Evolutionary conservation across 768 basidiomycete genomes (phyloP), one percentile per base, ranked within the genome.

Genomic region (Macrocybe gigantea): DNA sequence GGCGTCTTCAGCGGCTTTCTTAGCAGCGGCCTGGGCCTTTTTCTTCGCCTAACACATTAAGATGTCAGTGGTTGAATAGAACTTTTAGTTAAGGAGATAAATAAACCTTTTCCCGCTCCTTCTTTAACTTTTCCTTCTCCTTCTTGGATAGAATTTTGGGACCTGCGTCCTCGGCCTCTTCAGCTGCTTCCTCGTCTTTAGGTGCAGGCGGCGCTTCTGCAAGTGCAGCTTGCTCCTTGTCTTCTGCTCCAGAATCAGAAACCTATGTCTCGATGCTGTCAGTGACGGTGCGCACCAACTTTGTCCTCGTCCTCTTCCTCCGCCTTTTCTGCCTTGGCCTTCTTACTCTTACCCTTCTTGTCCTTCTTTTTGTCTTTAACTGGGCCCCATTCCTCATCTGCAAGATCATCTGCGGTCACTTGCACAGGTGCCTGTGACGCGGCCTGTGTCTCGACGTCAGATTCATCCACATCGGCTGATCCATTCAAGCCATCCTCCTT

Each of bases 121-220:
- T 98, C 80, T 98, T 97, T 51, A 95, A 72, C 63, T 85, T 85
- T 64, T 97, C 94, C 70, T 97, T 97, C 74, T 98, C 91, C 64
- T 95, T 96, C 72, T 97, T 97, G 12, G 86, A 84, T 33, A 96
- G 66, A 32, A 95, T 62, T 66, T 85, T 83, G 3, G 72, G 71
- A 10, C 79, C 88, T 42, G 66, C 67, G 44, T 75, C 82, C 31
- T 77, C 79, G 35, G 65, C 76, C n/a, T 71, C 82, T 6, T 74
- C 80, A 37, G 58, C 46, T 13, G 64, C 55, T 15, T 66, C 51
- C 29, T 55, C 56, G 45, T 56, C 41, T n/a, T 57, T 51, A n/a
- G 58, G 48, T 22, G 22, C 22, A 22, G 4, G 22, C n/a, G 58
- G 55, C 11, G 55, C 52, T 45, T 60, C 56, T 53, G 63, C 63